phyloP scores from a whole-genome alignment of 345 rosid genomes.

The Eucalyptus lansdowneana region DNA sequence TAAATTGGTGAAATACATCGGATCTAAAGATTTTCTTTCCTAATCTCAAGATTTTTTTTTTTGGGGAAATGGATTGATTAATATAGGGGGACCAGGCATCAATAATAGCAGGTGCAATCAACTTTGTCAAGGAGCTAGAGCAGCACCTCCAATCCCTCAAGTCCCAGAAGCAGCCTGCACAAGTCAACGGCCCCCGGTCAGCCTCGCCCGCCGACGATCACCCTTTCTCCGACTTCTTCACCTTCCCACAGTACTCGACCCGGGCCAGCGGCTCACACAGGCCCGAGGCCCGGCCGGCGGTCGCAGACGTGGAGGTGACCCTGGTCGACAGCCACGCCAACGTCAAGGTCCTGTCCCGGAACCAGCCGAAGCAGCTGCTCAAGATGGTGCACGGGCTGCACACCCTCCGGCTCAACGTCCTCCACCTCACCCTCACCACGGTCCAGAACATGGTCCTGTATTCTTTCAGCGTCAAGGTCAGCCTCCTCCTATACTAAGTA shows the following conservation, averaged over 20 bases:
- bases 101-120: constrained; percentile 61
- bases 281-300: background rate
- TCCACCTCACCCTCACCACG: constrained; percentile 52
- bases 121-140: constrained; percentile 65
- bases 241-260: constrained; percentile 28
- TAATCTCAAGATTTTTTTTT: background rate
- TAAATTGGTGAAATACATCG: background rate
- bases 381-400: constrained; percentile 35
- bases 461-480: constrained; percentile 50
- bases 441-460: constrained; percentile 29
- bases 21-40: background rate
- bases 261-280: background rate
- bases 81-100: constrained; percentile 75
- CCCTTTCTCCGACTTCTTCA: constrained; percentile 35
- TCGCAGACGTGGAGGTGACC: constrained; percentile 55
- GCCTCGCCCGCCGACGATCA: background rate
- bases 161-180: constrained; percentile 12
- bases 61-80: background rate
- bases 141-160: constrained; percentile 41
- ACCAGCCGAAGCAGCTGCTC: constrained; percentile 34
- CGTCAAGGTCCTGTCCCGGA: constrained; percentile 37
- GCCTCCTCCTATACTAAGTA: background rate
- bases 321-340: constrained; percentile 46
- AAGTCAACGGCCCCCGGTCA: background rate
- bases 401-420: constrained; percentile 26